These are phyloP conservation scores for Pichia sp. DNA, from an alignment of 1,139 yeast genomes.

Conservation along the genomic window DNA sequence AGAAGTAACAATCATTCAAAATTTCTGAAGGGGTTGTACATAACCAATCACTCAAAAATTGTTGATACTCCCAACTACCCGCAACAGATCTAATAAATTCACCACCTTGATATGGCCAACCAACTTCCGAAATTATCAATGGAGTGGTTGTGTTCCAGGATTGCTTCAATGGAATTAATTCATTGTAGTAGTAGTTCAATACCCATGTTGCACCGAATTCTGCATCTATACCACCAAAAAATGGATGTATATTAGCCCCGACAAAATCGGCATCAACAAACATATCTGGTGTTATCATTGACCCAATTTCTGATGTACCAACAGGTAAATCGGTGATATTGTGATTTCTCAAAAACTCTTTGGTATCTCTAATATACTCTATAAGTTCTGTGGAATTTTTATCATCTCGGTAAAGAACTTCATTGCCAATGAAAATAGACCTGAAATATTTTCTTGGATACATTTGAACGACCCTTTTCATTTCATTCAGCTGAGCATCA, in stretches of 20 bases:
- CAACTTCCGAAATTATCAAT: constrained; percentile 58
- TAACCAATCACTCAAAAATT: constrained; percentile 51
- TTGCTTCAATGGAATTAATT: constrained; percentile 34
- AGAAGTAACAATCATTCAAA: constrained; percentile 36
- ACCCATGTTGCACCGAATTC: constrained; percentile 55
- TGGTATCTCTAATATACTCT: constrained; percentile 43
- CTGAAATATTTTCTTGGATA: constrained; percentile 51
- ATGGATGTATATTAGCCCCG: constrained; percentile 70
- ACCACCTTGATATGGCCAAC: constrained; percentile 74
- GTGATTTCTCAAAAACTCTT: constrained; percentile 36
- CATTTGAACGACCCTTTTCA: constrained; percentile 41
- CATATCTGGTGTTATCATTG: constrained; percentile 37
- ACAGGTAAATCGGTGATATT: constrained; percentile 43
- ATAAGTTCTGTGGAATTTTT: constrained; percentile 39
- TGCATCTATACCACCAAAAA: constrained; percentile 59
- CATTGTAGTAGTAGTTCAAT: constrained; percentile 44
- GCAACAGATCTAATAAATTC: constrained; percentile 45
- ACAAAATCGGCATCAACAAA: constrained; percentile 50
- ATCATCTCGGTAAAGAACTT: constrained; percentile 58
- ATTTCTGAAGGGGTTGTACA: constrained; percentile 38
- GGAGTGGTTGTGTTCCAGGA: constrained; percentile 22
- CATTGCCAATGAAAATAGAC: constrained; percentile 59
- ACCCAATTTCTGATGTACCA: constrained; percentile 58
- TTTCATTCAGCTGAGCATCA: constrained; percentile 40
- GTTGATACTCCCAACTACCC: constrained; percentile 42